phyloP scores from a whole-genome alignment of 139 green algal species.

The Ulvella scutata region DNA sequence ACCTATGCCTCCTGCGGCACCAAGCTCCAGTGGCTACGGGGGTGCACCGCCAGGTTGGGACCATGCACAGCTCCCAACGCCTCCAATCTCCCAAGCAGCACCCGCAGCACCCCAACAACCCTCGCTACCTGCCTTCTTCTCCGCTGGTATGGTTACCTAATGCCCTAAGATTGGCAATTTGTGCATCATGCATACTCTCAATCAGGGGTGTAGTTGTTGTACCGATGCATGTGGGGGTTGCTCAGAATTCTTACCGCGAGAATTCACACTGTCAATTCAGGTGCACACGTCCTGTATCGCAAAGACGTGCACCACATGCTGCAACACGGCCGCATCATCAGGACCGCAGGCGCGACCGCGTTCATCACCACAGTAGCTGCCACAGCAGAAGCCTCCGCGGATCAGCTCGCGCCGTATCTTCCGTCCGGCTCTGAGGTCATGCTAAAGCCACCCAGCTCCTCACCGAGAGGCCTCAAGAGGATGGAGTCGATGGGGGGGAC shows the following conservation, averaged over 20 bases:
- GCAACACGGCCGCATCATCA: background rate
- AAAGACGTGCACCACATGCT: background rate
- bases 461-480: background rate
- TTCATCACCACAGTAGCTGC: background rate
- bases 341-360: background rate
- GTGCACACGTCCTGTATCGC: background rate
- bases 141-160: too few relatives aligned
- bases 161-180: too few relatives aligned
- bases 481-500: background rate
- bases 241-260: background rate
- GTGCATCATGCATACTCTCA: too few relatives aligned
- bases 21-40: background rate
- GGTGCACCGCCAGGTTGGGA: too few relatives aligned
- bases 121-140: too few relatives aligned
- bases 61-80: too few relatives aligned
- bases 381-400: background rate
- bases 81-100: too few relatives aligned
- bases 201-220: too few relatives aligned
- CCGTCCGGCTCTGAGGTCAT: background rate
- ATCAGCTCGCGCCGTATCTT: background rate
- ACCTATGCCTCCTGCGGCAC: background rate
- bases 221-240: too few relatives aligned
- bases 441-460: background rate
- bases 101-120: too few relatives aligned
- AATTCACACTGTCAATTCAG: background rate